phyloP scores from a whole-genome alignment of 768 basidiomycete genomes.

The Hericium rajendrae region DNA sequence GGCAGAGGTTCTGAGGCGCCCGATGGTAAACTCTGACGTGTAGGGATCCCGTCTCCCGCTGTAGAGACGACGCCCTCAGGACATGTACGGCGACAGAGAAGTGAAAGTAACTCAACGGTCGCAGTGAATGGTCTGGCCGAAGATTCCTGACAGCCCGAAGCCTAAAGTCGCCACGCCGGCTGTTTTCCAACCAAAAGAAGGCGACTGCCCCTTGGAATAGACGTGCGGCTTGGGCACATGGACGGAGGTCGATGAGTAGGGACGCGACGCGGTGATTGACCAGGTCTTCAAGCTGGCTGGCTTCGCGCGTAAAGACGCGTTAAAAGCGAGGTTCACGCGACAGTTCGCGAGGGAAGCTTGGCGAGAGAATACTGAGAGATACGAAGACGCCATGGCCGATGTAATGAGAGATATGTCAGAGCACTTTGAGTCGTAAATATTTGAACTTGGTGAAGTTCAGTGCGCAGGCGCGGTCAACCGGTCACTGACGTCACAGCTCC shows the following conservation, averaged over 20 bases:
- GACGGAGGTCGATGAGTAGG: background rate
- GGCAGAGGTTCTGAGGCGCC: constrained; percentile 19
- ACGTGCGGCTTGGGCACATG: background rate
- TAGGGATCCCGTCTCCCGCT: background rate
- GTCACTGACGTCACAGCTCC: too few species aligned
- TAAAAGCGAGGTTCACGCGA: background rate
- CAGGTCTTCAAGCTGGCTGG: background rate
- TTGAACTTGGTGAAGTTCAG: too few species aligned
- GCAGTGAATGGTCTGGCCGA: constrained; percentile 5
- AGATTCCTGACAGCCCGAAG: constrained; percentile 3
- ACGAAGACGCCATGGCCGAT: constrained; percentile 8
- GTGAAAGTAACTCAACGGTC: background rate
- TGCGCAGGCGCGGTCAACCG: too few species aligned
- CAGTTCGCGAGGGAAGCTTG: background rate
- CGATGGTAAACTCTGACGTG: background rate
- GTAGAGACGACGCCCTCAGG: background rate
- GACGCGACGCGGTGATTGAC: background rate
- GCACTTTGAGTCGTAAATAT: too few species aligned
- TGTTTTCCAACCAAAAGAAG: background rate
- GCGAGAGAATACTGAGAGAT: background rate
- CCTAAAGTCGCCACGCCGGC: constrained; percentile 4
- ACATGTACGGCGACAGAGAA: background rate
- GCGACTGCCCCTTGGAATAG: background rate
- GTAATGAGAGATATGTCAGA: too few species aligned
- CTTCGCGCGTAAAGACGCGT: background rate